Evolutionary conservation across 768 basidiomycete species (phyloP).

Genomic region (Termitomyces sp.): DNA sequence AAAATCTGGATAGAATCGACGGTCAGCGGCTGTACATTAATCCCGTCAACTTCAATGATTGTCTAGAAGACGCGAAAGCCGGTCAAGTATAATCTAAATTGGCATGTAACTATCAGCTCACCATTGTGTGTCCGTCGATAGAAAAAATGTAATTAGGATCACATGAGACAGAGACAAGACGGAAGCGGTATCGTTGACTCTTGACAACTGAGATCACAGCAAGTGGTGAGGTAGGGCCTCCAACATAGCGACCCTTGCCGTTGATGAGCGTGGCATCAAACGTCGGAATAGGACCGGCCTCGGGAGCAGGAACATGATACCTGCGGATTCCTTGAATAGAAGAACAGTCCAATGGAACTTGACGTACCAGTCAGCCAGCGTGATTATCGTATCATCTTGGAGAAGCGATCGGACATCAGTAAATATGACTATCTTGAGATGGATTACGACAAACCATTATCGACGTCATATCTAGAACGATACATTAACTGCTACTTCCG

Average conservation of each 20-base stretch:
- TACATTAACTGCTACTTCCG: not conserved
- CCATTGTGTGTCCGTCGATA: slow-evolving; percentile 30
- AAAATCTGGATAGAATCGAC: slow-evolving; percentile 38
- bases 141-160: slow-evolving; percentile 37
- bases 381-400: slow-evolving; percentile 36
- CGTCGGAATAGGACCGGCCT: slow-evolving; percentile 12
- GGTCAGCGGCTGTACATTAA: slow-evolving; percentile 22
- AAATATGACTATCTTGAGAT: not conserved
- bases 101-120: not conserved
- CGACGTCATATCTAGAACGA: slow-evolving; percentile 21
- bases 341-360: not conserved
- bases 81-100: not conserved
- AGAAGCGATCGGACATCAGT: not conserved
- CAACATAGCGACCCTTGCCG: slow-evolving; percentile 39
- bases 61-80: slow-evolving; percentile 14
- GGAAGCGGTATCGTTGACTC: slow-evolving; percentile 46
- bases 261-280: slow-evolving; percentile 46
- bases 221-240: slow-evolving; percentile 32
- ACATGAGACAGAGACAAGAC: slow-evolving; percentile 47
- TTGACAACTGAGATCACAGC: slow-evolving; percentile 37
- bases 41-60: slow-evolving; percentile 36
- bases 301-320: slow-evolving; percentile 28
- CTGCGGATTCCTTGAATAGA: slow-evolving; percentile 12
- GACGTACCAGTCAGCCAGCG: slow-evolving; percentile 42
- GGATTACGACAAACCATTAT: slow-evolving; percentile 21